A percentile compares a stretch with the other conserved stretches of the same genome.
Conservation (phyloP, 2,329 filamentous ascomycete species). For the Aureobasidium pullulans region DNA sequence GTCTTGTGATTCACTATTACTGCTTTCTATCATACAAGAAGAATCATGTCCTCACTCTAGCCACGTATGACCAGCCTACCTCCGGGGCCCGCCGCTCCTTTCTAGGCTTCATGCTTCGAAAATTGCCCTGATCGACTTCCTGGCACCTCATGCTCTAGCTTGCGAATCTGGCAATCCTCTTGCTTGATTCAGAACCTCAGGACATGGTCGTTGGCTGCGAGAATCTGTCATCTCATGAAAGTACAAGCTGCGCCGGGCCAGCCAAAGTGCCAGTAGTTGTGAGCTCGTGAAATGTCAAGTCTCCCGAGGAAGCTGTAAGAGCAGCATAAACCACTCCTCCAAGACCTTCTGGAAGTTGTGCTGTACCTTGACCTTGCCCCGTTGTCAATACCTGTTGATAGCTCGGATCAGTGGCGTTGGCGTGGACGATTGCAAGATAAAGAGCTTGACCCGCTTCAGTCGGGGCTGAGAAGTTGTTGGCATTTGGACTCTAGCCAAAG, state of each 20-base stretch:
- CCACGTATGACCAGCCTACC: background rate
- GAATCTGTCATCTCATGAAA: slow-evolving; percentile 15
- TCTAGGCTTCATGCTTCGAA: background rate
- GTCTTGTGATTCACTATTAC: background rate
- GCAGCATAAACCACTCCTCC: slow-evolving; percentile 18
- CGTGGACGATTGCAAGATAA: slow-evolving; percentile 22
- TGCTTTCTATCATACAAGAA: background rate
- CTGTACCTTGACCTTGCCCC: slow-evolving; percentile 17
- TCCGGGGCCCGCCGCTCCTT: background rate
- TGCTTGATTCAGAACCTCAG: too few relatives aligned
- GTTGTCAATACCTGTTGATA: slow-evolving; percentile 19
- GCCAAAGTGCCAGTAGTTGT: slow-evolving; percentile 20
- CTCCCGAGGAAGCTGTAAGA: slow-evolving; percentile 20
- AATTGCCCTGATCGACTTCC: too few relatives aligned
- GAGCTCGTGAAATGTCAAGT: slow-evolving; percentile 17
- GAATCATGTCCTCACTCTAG: background rate
- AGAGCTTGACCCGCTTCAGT: slow-evolving; percentile 16
- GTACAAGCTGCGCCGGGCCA: slow-evolving; percentile 20
- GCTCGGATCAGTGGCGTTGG: slow-evolving; percentile 17
- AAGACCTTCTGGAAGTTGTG: slow-evolving; percentile 19
- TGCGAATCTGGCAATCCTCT: too few relatives aligned
- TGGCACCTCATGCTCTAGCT: too few relatives aligned
- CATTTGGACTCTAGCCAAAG: slow-evolving; percentile 20
- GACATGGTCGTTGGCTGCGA: background rate
- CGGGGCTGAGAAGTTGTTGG: slow-evolving; percentile 16